Conservation (phyloP, 495 filamentous ascomycete genomes). For the Daldinia childiae region DNA sequence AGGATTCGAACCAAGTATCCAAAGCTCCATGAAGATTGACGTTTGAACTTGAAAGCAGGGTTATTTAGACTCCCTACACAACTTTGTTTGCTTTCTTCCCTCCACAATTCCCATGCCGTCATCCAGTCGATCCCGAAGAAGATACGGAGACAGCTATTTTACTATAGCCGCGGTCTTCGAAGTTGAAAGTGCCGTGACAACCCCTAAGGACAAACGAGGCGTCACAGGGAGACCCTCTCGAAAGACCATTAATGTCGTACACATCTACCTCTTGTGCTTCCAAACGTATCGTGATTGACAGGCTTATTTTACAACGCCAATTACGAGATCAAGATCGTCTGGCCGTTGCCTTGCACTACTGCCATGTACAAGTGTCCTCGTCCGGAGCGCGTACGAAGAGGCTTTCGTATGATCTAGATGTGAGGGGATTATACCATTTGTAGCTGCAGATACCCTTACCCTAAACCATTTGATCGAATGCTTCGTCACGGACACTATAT, state of each 20-base stretch:
- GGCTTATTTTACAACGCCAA: conserved; percentile 19
- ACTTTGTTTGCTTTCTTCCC: conserved; percentile 29
- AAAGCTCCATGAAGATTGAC: not conserved
- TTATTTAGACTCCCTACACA: conserved; percentile 2
- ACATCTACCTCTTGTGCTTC: conserved; percentile 25
- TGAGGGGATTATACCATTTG: conserved; percentile 35
- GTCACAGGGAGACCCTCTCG: conserved; percentile 21
- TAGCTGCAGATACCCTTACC: conserved; percentile 41
- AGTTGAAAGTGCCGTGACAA: not conserved
- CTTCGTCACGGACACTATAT: conserved; percentile 30
- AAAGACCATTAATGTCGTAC: conserved; percentile 20
- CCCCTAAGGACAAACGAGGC: not conserved
- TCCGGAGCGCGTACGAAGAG: conserved; percentile 26
- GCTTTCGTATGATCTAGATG: conserved; percentile 23
- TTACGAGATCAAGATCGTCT: conserved; percentile 20
- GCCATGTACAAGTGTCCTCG: conserved; percentile 36
- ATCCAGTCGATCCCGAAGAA: conserved; percentile 21
- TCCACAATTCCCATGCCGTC: conserved; percentile 28
- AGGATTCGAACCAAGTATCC: conserved; percentile 30
- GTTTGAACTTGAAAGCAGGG: conserved; percentile 8
- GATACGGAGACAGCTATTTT: not conserved
- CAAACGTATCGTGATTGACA: conserved; percentile 18
- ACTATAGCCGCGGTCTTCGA: not conserved
- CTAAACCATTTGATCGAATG: conserved; percentile 29
- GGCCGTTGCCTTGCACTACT: conserved; percentile 33